Percentiles rank a stretch among this genome's conserved stretches.
Evolutionary conservation across 768 basidiomycete species (phyloP).

Genomic region (Pulveroboletus frians): DNA sequence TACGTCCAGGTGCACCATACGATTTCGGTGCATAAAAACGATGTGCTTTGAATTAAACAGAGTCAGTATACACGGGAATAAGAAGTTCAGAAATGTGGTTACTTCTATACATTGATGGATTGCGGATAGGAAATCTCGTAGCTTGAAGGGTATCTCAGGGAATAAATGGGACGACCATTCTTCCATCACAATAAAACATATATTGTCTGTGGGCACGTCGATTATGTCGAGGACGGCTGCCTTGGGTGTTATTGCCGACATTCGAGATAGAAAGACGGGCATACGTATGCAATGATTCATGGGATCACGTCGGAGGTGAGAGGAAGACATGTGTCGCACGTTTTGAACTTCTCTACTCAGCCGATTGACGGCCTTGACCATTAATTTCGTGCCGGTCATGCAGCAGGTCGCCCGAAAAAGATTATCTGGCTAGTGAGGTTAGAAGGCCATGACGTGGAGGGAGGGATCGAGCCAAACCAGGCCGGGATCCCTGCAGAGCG

Average conservation of each 20-base stretch:
- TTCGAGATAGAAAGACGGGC: conserved; percentile 24
- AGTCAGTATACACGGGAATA: background rate
- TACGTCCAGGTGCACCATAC: conserved; percentile 67
- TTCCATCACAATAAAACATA: conserved; percentile 75
- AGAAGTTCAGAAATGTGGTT: background rate
- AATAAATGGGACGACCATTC: conserved; percentile 69
- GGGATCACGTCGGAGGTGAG: conserved; percentile 49
- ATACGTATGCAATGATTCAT: conserved; percentile 76
- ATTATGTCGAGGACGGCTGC: conserved; percentile 65
- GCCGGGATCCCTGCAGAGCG: conserved; percentile 66
- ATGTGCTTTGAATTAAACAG: conserved; percentile 43
- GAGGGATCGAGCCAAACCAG: conserved; percentile 41
- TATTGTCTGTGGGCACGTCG: conserved; percentile 43
- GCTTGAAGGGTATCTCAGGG: conserved; percentile 44
- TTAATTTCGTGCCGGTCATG: conserved; percentile 46
- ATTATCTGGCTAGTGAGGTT: conserved; percentile 52
- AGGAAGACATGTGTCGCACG: conserved; percentile 50
- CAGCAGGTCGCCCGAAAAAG: conserved; percentile 62
- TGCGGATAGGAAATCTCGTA: conserved; percentile 49
- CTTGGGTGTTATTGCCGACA: conserved; percentile 6
- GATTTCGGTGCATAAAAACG: conserved; percentile 63
- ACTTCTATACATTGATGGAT: conserved; percentile 71
- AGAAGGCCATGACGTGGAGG: conserved; percentile 2
- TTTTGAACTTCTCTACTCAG: conserved; percentile 59
- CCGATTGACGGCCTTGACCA: conserved; percentile 66